Conservation (phyloP, 352 stramenopile species). For the Globisporangium perplexum region DNA sequence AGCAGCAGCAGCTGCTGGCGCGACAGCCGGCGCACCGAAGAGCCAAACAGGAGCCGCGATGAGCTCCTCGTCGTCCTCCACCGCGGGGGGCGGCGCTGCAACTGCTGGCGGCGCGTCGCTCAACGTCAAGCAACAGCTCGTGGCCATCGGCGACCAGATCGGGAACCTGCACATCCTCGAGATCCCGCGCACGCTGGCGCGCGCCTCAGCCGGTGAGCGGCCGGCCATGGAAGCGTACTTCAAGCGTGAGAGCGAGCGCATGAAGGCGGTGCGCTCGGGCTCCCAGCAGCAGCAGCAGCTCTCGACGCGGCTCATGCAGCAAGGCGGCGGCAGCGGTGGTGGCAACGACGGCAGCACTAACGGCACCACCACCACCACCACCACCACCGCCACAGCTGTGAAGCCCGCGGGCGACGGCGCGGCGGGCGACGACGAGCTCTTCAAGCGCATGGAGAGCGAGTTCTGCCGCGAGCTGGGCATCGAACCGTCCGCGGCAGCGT, state of each 20-base stretch:
- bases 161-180: constrained; percentile 93
- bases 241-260: constrained; percentile 83
- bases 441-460: constrained; percentile 75
- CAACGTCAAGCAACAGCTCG: constrained; percentile 83
- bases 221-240: constrained; percentile 85
- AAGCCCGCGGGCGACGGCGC: not conserved
- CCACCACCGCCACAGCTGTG: not conserved
- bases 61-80: no score
- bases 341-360: constrained; percentile 8
- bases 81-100: not conserved
- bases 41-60: not conserved
- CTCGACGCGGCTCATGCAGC: constrained; percentile 13
- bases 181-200: constrained; percentile 83
- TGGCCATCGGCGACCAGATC: constrained; percentile 88
- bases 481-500: constrained; percentile 18
- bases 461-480: constrained; percentile 69
- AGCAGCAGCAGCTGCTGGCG: no score
- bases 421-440: constrained; percentile 49
- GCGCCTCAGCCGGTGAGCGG: constrained; percentile 76
- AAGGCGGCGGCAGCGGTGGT: constrained; percentile 20
- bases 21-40: no score
- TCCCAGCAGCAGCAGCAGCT: constrained; percentile 2
- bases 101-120: constrained; percentile 13
- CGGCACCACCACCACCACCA: constrained; percentile 17
- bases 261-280: constrained; percentile 26